Evolutionary conservation across 2,329 filamentous ascomycete species (phyloP), one percentile per base, ranked within the genome.

Genomic region (Phialophora expanda): DNA sequence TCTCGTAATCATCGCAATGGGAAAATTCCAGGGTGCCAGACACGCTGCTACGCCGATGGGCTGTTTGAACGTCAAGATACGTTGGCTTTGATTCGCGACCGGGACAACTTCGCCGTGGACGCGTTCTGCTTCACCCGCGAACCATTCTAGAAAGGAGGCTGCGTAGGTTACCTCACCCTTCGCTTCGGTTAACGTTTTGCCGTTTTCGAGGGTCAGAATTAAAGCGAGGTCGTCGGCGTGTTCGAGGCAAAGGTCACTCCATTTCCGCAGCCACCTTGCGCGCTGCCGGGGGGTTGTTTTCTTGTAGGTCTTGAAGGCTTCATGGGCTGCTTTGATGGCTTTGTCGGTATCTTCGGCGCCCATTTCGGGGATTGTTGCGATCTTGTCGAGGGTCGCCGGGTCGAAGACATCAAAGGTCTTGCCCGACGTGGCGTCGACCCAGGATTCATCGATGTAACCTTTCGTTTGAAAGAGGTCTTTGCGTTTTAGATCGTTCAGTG

Each of bases 21-120:
- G 90, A 74, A 96, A 96, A 79, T 96, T 96, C 92, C 92, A 95
- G 77, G 92, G 92, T 9, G 91, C 93, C 69, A 96, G 92, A 58
- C 95, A 81, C 2, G 89, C 92, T 74, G 89, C 91, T 14, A 96
- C 92, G 61, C 92, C 92, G 17, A 96, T 87, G 0, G 92, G 92
- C 78, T 96, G 90, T 79, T 91, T 93, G 75, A 92, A 80, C 0
- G 91, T 95, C 71, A 89, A 86, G 20, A 95, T 86, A 61, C 92
- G 84, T 78, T 94, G 93, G 4, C 87, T 88, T 0, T 89, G 83
- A 1, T 90, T 81, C 6, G 85, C 88, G 12, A 90, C 84, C 2
- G 84, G 81, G 30, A 87, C 85, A 2, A 81, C 84, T 61, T 83
- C 81, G 32, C 85, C 86, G 62, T 82, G 81, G 0, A 73, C 66